These are phyloP conservation scores for Colletotrichum sansevieriae DNA, from an alignment of 2,329 filamentous ascomycete species.

Conservation along the genomic window DNA sequence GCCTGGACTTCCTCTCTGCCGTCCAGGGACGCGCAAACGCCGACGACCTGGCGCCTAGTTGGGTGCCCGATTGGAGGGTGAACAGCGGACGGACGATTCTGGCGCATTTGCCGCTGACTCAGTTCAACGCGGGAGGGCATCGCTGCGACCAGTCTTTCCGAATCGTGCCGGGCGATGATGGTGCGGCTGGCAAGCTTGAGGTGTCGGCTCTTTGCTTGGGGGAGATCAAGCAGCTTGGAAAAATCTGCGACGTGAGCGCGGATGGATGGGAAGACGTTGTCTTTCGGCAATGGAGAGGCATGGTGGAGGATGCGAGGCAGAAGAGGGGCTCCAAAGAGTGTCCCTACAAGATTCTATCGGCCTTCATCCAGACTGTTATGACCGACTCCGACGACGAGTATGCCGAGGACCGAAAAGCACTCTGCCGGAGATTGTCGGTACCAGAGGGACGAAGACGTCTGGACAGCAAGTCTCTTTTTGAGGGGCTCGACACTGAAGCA, in stretches of 20 bases:
- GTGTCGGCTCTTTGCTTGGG: not conserved
- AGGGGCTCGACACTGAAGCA: not conserved
- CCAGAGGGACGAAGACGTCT: not conserved
- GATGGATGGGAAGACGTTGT: not conserved
- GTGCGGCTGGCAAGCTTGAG: not conserved
- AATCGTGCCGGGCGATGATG: not conserved
- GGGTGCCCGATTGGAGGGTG: constrained; percentile 21
- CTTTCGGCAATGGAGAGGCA: not conserved
- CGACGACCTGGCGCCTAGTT: not conserved
- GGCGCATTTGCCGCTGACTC: constrained; percentile 16
- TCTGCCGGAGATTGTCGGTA: not conserved
- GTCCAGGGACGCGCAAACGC: not conserved
- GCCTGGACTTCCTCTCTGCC: constrained; percentile 17
- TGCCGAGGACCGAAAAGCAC: not conserved
- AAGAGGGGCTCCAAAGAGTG: not conserved
- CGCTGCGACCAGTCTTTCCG: not conserved
- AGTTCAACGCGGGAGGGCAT: constrained; percentile 10
- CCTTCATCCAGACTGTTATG: not conserved
- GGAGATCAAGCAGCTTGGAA: not conserved
- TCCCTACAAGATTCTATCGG: not conserved
- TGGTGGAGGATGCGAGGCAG: not conserved
- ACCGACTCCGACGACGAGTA: constrained; percentile 4
- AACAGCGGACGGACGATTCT: not conserved
- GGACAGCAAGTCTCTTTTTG: not conserved
- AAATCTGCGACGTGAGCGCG: not conserved